Base-by-base conservation (phyloP, 805 yeast species). In the Starmerella geochares region DNA sequence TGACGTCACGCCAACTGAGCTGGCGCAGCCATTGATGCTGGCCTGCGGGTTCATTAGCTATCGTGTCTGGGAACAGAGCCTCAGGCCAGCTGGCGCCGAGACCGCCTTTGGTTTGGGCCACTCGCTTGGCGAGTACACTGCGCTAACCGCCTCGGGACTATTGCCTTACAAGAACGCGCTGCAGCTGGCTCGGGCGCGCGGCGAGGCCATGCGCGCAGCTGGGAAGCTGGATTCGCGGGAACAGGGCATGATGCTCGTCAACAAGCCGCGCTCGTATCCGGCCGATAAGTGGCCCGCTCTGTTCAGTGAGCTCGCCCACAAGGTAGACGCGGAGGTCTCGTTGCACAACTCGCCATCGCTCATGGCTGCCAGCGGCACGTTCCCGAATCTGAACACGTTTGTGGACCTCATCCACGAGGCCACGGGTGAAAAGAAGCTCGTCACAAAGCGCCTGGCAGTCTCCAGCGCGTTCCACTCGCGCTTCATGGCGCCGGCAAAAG, bases 1-100 rank as follows among this genome's bases (percentile, higher is more conserved):
- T 9, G 52, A 60, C 35, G 55, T 66, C 36, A 60, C 57, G 23
- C 54, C 62, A 24, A 75, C 79, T 0, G 63, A 70, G 37, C 66
- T 72, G 56, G 79, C 79, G 20, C 81, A 77, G 65, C 80, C 80
- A 3, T 72, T 79, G 21, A 71, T 76, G 10, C 61, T 76, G 27
- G 65, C 73, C 2, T 62, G 76, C 3, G 67, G 76, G 21, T 64
- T 59, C 45, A 60, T 69, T 3, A 60, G 67, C 9, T 57, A 56
- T 51, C 56, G 62, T 17, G 56, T 59, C 6, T 46, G 56, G 47
- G n/a, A 46, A 29, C 46, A 19, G 5, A 24, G 21, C 7, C 2
- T 10, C 3, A 19, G 20, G 24, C 31, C 32, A 3, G 37, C 29
- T 10, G 13, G 8, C 4, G 10, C 16, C 14, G 50, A 55, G 5